Evolutionary conservation across 1,284 basidiomycete species (phyloP), one percentile per base, ranked within the genome.

Genomic region (Tilletia walkeri): DNA sequence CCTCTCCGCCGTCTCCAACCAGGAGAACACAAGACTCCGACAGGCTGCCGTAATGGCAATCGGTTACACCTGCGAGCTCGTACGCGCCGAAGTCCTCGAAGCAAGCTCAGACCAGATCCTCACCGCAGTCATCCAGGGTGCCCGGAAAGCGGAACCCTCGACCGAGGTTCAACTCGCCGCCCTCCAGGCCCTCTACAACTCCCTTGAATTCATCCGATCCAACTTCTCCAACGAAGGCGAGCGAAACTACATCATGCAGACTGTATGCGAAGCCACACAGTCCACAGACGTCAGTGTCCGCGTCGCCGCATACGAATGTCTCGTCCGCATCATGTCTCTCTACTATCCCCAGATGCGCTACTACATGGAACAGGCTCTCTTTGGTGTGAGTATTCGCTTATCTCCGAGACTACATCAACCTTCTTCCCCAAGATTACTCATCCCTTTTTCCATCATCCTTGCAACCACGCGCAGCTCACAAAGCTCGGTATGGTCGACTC

Each of bases 201-300:
- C 95, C 38, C 89, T 99, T 68, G 95, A 97, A 84, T 99, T 99
- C 82, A 93, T 99, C 68, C 89, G 93, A 71, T 93, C 95, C 80
- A 99, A 99, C 86, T 98, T 99, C 85, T 94, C 97, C 78, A 75
- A 78, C 50, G 77, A 80, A 53, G 95, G 96, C 72, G 95, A 99
- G 85, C 90, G 95, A 68, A 99, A 98, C 86, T 99, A 97, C 86
- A 99, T 99, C 85, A 99, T 99, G 96, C 96, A 99, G 86, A 94
- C 99, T 67, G 93, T 99, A 36, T 99, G 95, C 84, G 96, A 99
- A 84, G 96, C 95, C 0, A 99, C 96, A 0, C 96, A 99, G 85
- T 88, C 91, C 18, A 85, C 88, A 59, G 94, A 98, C 67, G 94
- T 97, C 86, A 67, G 76, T 50, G 78, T 83, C 75, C 81, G 82